These are phyloP conservation scores for Cryptosporidium bovis DNA, from an alignment of 169 alveolate species.

Conservation along the genomic window DNA sequence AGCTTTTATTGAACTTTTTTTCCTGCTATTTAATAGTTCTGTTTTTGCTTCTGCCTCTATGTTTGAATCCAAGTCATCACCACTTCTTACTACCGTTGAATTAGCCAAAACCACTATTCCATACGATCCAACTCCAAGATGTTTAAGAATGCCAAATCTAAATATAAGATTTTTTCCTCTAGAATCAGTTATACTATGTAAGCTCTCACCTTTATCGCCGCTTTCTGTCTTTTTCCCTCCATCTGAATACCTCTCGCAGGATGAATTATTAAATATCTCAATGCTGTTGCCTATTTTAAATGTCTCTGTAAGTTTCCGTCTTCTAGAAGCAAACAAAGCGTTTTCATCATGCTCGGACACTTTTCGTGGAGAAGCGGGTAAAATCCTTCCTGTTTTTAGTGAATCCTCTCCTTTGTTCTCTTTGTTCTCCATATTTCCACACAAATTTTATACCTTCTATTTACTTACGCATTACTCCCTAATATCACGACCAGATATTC, in stretches of 20 bases:
- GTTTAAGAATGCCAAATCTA: background rate
- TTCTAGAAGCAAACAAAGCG: background rate
- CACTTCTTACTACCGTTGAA: too few relatives aligned
- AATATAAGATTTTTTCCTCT: background rate
- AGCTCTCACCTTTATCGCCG: too few relatives aligned
- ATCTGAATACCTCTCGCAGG: background rate
- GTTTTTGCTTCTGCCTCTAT: background rate
- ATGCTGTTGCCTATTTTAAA: background rate
- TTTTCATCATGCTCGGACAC: background rate
- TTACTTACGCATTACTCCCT: too few relatives aligned
- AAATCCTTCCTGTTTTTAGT: too few relatives aligned
- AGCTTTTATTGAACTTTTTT: conserved; percentile 11
- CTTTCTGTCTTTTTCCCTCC: too few relatives aligned
- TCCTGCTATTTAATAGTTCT: background rate
- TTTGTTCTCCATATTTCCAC: too few relatives aligned
- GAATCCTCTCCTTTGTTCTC: too few relatives aligned
- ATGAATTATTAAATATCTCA: background rate
- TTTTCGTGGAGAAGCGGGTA: background rate
- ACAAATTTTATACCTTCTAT: too few relatives aligned
- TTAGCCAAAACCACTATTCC: conserved; percentile 51
- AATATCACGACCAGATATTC: too few relatives aligned
- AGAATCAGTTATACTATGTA: too few relatives aligned
- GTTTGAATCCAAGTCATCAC: too few relatives aligned
- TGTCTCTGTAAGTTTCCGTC: background rate
- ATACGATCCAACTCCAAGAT: conserved; percentile 47